Evolutionary conservation across 192 early-diverging fungal genomes (phyloP).

Genomic region (Coemansia sp.): DNA sequence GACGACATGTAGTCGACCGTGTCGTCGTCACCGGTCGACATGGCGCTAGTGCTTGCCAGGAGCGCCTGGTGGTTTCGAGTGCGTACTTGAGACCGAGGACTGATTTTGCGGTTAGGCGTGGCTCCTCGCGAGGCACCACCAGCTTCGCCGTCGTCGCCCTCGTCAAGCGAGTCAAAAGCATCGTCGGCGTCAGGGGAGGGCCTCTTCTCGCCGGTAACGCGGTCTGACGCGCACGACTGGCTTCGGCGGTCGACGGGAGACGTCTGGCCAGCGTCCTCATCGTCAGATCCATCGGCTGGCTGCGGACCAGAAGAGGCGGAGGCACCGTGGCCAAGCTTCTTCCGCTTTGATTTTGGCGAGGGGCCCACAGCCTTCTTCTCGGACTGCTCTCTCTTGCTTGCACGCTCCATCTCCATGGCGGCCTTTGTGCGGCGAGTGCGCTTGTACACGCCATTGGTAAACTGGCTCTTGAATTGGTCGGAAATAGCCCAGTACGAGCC

Average conservation of each 20-base stretch:
- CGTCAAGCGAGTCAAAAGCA: constrained; percentile 28
- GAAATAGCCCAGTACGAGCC: constrained; percentile 95
- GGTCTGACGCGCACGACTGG: constrained; percentile 2
- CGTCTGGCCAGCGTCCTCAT: constrained; percentile 1
- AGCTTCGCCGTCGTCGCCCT: constrained; percentile 4
- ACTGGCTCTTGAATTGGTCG: constrained; percentile 62
- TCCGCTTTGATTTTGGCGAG: neutral
- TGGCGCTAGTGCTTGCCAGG: constrained; percentile 24
- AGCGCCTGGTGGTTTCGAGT: constrained; percentile 6
- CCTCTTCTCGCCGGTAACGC: constrained; percentile 34
- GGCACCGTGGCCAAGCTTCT: neutral
- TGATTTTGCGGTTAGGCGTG: neutral
- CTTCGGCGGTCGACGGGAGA: neutral
- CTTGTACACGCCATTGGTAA: constrained; percentile 71
- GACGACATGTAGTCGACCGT: constrained; percentile 56
- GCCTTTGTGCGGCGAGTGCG: constrained; percentile 57
- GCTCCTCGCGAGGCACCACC: neutral
- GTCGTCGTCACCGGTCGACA: constrained; percentile 45
- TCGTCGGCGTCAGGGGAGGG: constrained; percentile 30
- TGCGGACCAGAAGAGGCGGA: neutral
- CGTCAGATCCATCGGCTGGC: neutral
- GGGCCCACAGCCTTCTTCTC: neutral
- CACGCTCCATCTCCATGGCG: constrained; percentile 51
- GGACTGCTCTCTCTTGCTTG: constrained; percentile 5
- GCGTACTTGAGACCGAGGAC: neutral